Base-by-base conservation (phyloP, 2,329 filamentous ascomycete species). In the Xylariaceae sp. region DNA sequence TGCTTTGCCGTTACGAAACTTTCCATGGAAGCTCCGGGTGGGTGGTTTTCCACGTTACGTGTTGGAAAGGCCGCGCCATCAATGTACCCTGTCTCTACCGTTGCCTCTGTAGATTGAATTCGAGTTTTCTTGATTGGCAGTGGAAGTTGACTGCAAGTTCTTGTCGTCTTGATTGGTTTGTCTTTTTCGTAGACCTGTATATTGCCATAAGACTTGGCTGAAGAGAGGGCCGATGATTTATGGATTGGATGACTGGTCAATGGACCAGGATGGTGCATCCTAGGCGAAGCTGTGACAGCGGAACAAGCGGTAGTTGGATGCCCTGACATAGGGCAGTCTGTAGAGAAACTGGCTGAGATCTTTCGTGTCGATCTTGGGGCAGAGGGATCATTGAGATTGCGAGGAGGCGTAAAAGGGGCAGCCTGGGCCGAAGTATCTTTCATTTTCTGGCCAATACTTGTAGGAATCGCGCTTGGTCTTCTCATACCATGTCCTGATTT, bases 21-120 rank as follows among this genome's bases (percentile, higher is more conserved):
- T 11, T 34, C 39, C 6, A 51, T 51, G 11, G 64, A 61, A 51
- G n/a, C 23, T 17, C 52, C 52, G 15, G 67, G 66, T 2, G 67
- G 66, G 2, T 68, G 56, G 53, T 72, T 72, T 56, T 72, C 70
- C n/a, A 39, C 39, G n/a, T 64, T 60, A 10, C 56, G 45, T 8
- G 48, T 45, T 35, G 53, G n/a, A 42, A 53, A 13, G n/a, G 47
- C 51, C 10, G 57, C 58, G 7, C 62, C 56, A 9, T 60, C 60
- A 5, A 59, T 57, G 45, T 62, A 63, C 6, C 61, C 60, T 1
- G 61, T 64, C 50, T 59, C 60, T 53, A 55, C 56, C 0, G 64
- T 64, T 8, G 58, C 48, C 30, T 63, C 61, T 5, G 60, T 49
- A 7, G 63, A 51, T 0, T 59, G 53, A 15, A n/a, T n/a, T 47